Conservation (phyloP, 805 yeast genomes). For the Hanseniaspora occidentalis region DNA sequence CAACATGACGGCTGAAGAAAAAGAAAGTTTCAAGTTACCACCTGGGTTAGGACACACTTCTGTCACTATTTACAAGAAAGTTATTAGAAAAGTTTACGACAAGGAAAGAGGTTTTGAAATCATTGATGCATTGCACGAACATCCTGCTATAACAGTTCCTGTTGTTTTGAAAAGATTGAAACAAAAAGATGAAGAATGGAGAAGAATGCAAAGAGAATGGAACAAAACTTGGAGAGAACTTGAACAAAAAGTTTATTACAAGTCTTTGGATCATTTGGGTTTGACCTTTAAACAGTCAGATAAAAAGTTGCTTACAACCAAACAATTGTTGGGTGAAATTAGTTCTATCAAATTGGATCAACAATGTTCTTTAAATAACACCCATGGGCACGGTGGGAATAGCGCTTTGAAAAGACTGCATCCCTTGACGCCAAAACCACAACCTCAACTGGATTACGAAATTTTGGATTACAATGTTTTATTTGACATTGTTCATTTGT, state of each 20-base stretch:
- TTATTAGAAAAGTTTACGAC: constrained; percentile 83
- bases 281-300: constrained; percentile 94
- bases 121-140: constrained; percentile 87
- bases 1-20: constrained; percentile 85
- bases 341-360: constrained; percentile 89
- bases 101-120: constrained; percentile 93
- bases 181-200: constrained; percentile 99
- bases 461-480: constrained; percentile 58
- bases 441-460: constrained; percentile 50
- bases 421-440: constrained; percentile 81
- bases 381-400: neutral
- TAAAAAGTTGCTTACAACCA: constrained; percentile 79
- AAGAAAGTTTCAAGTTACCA: constrained; percentile 72
- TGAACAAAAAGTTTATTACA: constrained; percentile 88
- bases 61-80: constrained; percentile 83
- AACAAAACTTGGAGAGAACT: constrained; percentile 98
- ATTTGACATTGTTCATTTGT: constrained; percentile 58
- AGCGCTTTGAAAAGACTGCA: constrained; percentile 58
- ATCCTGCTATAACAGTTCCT: constrained; percentile 92
- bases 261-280: constrained; percentile 90
- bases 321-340: constrained; percentile 82
- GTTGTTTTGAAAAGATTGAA: constrained; percentile 83
- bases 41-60: constrained; percentile 91
- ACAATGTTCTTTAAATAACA: constrained; percentile 16
- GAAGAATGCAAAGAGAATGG: constrained; percentile 96